Evolutionary conservation across 306 rosid species (phyloP), one percentile per base, ranked within the genome.

Genomic region (Adenanthera pavonina): DNA sequence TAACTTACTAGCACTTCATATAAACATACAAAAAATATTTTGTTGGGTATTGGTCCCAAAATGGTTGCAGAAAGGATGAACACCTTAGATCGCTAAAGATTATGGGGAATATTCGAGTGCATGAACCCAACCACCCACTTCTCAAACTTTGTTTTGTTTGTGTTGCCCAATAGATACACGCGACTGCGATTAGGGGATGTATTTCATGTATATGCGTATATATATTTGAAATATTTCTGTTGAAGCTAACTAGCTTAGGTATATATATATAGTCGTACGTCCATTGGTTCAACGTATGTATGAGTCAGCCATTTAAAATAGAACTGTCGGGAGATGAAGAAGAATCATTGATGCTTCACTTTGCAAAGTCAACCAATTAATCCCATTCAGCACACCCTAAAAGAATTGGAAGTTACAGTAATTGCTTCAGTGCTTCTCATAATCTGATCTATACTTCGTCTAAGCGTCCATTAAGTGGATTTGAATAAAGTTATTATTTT

Each of bases 81-180:
- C 78, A 73, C 46, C 67, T 72, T 80, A 84, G 75, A 81, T 43
- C 73, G 9, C 51, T 59, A 74, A 59, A 87, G 86, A 86, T 80
- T 62, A 40, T 15, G 52, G 75, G 75, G 90, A 90, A 90, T 86
- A 88, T 69, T 69, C 84, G 40, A 13, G 79, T 84, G 83, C 91
- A 86, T 80, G 91, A 84, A 90, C 91, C 89, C 64, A 54, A 69
- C 43, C 1, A 20, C 10, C 59, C 59, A 46, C 8, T 35, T 35
- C 7, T 68, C 10, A 34, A 17, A 6, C 5, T 52, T 38, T 57
- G 41, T 16, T 79, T 68, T 76, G 40, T 67, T 77, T 65, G 61
- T 53, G 72, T 74, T 67, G 19, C 14, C 40, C 34, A 25, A 40
- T 61, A 56, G 6, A 49, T 59, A 44, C 2, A 17, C 8, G 16